Conservation (phyloP, 768 basidiomycete species). For the Mycena galericulata region DNA sequence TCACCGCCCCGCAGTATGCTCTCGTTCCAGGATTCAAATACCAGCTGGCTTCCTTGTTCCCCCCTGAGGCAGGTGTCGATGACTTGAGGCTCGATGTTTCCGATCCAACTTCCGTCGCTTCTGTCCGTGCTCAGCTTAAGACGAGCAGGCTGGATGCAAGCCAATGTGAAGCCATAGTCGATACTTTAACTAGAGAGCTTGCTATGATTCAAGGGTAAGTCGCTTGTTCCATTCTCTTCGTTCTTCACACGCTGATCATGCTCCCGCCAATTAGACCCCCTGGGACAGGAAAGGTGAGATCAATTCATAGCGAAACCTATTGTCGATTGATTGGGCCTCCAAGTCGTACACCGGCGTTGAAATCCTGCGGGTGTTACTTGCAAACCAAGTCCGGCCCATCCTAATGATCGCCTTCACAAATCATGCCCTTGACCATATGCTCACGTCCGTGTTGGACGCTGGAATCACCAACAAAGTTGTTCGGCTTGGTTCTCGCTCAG, state of each 20-base stretch:
- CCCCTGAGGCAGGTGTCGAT: constrained; percentile 49
- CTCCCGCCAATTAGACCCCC: constrained; percentile 65
- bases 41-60: constrained; percentile 67
- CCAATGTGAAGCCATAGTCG: constrained; percentile 77
- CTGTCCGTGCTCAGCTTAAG: constrained; percentile 60
- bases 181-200: constrained; percentile 69
- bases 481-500: constrained; percentile 74
- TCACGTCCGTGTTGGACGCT: constrained; percentile 72
- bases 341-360: constrained; percentile 79
- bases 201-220: constrained; percentile 78
- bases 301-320: neutral
- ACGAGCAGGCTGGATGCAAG: constrained; percentile 74
- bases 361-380: constrained; percentile 72
- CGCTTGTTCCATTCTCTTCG: neutral
- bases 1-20: constrained; percentile 69
- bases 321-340: constrained; percentile 5
- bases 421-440: constrained; percentile 82
- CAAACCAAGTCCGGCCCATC: constrained; percentile 65
- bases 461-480: constrained; percentile 73
- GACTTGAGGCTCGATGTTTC: constrained; percentile 56
- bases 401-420: constrained; percentile 73
- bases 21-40: constrained; percentile 65
- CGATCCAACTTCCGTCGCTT: constrained; percentile 56
- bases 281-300: constrained; percentile 78
- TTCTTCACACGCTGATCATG: neutral